These are phyloP conservation scores for Alternaria incomplexa DNA, from an alignment of 2,329 filamentous ascomycete species.

Conservation along the genomic window DNA sequence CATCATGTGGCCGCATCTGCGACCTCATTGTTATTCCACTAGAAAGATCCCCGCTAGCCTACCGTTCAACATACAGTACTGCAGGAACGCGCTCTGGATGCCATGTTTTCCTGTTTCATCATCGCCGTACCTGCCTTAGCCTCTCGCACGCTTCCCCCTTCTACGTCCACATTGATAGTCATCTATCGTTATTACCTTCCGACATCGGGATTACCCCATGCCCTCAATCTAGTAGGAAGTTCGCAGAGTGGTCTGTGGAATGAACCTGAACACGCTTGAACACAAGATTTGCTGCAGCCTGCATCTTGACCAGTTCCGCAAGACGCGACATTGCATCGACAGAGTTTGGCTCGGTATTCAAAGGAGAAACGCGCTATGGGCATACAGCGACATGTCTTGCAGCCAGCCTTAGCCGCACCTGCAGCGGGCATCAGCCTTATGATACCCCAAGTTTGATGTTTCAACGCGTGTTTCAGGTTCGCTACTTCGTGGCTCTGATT, in stretches of 20 bases:
- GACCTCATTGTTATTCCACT: not conserved
- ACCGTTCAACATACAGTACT: not conserved
- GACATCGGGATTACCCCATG: not conserved
- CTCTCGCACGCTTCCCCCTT: not conserved
- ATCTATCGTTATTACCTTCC: not conserved
- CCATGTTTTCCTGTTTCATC: conserved; percentile 1
- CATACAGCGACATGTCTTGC: conserved; percentile 3
- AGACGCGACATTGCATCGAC: not conserved
- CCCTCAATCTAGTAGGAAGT: not conserved
- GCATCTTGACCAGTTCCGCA: not conserved
- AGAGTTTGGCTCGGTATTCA: not conserved
- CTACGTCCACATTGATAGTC: not conserved
- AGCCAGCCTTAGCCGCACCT: conserved; percentile 13
- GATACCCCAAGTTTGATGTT: conserved; percentile 2
- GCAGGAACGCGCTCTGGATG: conserved; percentile 10
- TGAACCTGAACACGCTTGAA: not conserved
- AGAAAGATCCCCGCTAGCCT: not conserved
- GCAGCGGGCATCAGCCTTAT: conserved; percentile 10
- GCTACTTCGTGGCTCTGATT: not conserved
- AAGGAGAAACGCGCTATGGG: not conserved
- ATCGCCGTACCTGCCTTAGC: conserved; percentile 17
- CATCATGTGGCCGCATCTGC: conserved; percentile 5
- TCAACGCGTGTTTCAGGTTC: conserved; percentile 2
- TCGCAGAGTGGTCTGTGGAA: not conserved
- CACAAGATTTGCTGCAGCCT: not conserved